These are phyloP conservation scores for Fusarium pseudoanthophilum DNA, from an alignment of 2,329 filamentous ascomycete genomes.

Conservation along the genomic window DNA sequence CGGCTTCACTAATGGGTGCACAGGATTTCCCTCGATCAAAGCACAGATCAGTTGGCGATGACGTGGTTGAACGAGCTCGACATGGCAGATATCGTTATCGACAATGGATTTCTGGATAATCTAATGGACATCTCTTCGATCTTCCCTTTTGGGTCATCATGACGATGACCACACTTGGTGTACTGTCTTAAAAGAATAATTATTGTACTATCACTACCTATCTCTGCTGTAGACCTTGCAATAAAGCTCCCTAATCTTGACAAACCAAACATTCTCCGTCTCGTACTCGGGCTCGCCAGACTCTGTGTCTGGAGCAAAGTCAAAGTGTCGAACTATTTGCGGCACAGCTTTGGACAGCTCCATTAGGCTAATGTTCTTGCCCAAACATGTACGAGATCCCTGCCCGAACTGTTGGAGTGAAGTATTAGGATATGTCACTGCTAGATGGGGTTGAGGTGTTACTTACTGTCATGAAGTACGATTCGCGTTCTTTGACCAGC, in stretches of 20 bases:
- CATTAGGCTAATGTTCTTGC: neutral
- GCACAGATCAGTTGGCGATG: neutral
- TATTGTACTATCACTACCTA: neutral
- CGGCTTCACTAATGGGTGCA: neutral
- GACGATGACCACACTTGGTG: neutral
- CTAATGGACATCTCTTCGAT: neutral
- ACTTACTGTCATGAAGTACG: neutral
- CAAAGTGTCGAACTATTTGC: neutral
- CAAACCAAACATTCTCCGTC: neutral
- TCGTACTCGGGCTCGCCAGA: neutral
- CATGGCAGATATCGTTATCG: neutral
- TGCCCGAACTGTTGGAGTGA: neutral
- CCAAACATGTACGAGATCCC: neutral
- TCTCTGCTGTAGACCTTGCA: neutral
- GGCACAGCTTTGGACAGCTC: neutral
- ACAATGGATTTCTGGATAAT: neutral
- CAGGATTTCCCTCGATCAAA: neutral
- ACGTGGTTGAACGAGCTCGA: neutral
- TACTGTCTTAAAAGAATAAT: neutral
- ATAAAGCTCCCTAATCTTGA: neutral
- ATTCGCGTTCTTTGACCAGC: neutral
- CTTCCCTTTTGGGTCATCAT: neutral
- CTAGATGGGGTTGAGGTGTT: rapidly evolving
- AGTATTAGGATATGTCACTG: rapidly evolving
- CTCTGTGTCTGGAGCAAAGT: neutral